phyloP scores from a whole-genome alignment of 768 basidiomycete genomes.

The Boletales sp. region DNA sequence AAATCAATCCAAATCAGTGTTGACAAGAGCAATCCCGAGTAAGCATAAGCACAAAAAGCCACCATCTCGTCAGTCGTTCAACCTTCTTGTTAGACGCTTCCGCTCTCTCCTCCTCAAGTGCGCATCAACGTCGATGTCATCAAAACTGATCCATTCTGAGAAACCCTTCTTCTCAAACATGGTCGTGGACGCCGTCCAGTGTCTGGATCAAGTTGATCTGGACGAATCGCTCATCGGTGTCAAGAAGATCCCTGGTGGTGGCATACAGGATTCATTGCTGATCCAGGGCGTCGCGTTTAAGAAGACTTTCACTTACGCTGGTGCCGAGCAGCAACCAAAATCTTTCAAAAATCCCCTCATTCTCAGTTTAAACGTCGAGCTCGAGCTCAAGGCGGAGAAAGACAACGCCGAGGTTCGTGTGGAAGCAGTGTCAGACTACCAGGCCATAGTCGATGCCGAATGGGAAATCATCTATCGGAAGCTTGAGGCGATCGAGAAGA shows the following conservation, averaged over 20 bases:
- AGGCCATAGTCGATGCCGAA: constrained; percentile 98
- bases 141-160: constrained; percentile 97
- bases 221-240: constrained; percentile 96
- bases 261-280: constrained; percentile 92
- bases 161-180: constrained; percentile 99
- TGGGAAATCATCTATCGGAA: constrained; percentile 99
- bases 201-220: constrained; percentile 87
- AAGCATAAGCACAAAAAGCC: constrained; percentile 34
- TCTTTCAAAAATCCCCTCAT: constrained; percentile 85
- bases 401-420: constrained; percentile 99
- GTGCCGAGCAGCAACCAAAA: constrained; percentile 98
- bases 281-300: constrained; percentile 95
- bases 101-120: constrained; percentile 93
- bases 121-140: constrained; percentile 99
- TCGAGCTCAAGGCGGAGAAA: constrained; percentile 98
- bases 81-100: constrained; percentile 62
- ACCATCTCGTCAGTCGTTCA: neutral
- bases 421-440: constrained; percentile 95
- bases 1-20: constrained; percentile 87
- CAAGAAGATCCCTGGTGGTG: constrained; percentile 97
- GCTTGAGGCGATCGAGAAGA: constrained; percentile 91
- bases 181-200: constrained; percentile 96
- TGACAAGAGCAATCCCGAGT: constrained; percentile 90
- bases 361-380: constrained; percentile 93
- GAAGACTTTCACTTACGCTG: constrained; percentile 99